Base-by-base conservation (phyloP, 129 eudicot species). In the Flaveria brownii region DNA sequence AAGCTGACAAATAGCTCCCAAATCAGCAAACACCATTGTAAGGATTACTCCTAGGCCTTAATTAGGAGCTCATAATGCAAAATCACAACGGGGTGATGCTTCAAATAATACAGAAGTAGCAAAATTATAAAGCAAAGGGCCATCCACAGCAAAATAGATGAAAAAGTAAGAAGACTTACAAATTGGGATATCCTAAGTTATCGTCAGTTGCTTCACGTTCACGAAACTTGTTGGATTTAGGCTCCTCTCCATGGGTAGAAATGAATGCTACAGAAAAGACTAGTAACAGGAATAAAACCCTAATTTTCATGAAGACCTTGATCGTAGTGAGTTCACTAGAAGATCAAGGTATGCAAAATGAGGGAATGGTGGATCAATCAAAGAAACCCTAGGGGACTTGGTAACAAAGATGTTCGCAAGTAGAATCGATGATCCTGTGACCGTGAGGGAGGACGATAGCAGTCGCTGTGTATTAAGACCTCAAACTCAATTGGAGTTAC, bases 171-270 rank as follows among this genome's bases (percentile, higher is more conserved):
- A 20, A 26, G 63, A 60, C 96, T 81, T 85, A 94, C 99, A 95
- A 71, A 78, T 89, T 87, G 74, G 96, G 99, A 80, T 91, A 85
- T 68, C 88, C 96, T 10, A 89, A 84, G 64, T 90, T 82, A 80
- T 95, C 99, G 61, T 95, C 99, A 45, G 88, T 89, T 67, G 99
- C 97, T 80, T 89, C 87, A 25, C 99, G 92, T 62, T 87, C 92
- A 6, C 97, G 93, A 77, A 95, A 95, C 83, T 95, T 95, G 89
- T 89, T 94, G 39, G 70, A 70, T 46, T 79, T 87, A n/a, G 72
- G 75, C 54, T 84, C 78, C 52, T 76, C 87, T 76, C 79, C 90
- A 76, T 78, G 10, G 23, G 77, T 73, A 73, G 74, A 64, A 78
- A 69, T 25, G 75, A 76, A 70, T 17, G 84, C 75, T 45, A 74